A percentile compares a stretch with the other conserved stretches of the same genome.
phyloP scores from a whole-genome alignment of 1,284 basidiomycete genomes.

The Irpex sp. region DNA sequence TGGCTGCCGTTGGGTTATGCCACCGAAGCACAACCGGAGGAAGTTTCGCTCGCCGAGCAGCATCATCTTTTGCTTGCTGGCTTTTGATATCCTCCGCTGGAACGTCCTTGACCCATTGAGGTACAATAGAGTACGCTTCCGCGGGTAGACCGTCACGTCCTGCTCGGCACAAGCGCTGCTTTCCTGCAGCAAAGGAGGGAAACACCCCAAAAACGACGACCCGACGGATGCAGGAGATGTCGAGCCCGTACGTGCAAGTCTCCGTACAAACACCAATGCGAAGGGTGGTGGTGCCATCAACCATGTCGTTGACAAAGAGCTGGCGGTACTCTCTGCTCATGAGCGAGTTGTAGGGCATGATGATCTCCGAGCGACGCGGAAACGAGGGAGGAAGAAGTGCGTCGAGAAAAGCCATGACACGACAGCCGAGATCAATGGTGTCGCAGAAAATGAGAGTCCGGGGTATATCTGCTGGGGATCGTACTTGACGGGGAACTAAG shows the following conservation, averaged over 20 bases:
- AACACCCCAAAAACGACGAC: not conserved
- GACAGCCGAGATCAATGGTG: constrained; percentile 12
- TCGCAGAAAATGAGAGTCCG: constrained; percentile 12
- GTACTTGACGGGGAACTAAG: constrained; percentile 6
- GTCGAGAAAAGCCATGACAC: constrained; percentile 13
- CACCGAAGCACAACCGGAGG: not conserved
- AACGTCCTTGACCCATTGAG: not conserved
- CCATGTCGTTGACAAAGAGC: not conserved
- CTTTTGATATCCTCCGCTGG: not conserved
- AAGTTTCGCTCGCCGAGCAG: not conserved
- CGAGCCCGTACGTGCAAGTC: constrained; percentile 6
- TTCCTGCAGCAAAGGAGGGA: not conserved
- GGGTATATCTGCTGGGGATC: constrained; percentile 3
- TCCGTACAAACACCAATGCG: constrained; percentile 7
- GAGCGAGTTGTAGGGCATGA: not conserved
- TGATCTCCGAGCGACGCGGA: not conserved
- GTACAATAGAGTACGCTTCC: not conserved
- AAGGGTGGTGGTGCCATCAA: not conserved
- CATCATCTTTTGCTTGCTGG: not conserved
- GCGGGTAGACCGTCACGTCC: not conserved
- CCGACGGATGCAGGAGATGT: not conserved
- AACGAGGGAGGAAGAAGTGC: constrained; percentile 1
- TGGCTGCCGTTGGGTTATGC: not conserved
- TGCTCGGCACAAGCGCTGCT: not conserved
- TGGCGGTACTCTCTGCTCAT: not conserved